A percentile compares a stretch with the other conserved stretches of the same genome.
Evolutionary conservation across 177 flowering plant genomes (phyloP).

Genomic region (Vitis hybrid): DNA sequence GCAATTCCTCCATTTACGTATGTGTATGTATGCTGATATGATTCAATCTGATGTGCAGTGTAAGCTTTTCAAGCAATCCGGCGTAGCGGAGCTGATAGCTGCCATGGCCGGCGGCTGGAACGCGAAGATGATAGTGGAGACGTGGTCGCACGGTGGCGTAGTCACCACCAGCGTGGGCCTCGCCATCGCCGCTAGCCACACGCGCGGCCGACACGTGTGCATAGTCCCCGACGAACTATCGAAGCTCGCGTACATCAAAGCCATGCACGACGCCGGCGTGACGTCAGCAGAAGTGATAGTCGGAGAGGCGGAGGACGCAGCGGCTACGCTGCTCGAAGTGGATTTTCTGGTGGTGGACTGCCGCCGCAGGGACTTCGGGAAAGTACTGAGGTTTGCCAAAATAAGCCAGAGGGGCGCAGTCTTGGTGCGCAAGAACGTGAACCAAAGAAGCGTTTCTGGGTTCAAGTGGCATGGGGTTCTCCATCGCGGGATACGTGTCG

Average conservation of each 20-base stretch:
- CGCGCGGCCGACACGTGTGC: conserved; percentile 73
- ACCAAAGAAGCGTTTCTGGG: conserved; percentile 18
- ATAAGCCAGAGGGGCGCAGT: conserved; percentile 71
- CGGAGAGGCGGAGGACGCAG: conserved; percentile 66
- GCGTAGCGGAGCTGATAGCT: conserved; percentile 77
- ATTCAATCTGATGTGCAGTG: conserved; percentile 38
- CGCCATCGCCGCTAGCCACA: conserved; percentile 61
- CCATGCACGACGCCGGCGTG: conserved; percentile 29
- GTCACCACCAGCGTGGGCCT: conserved; percentile 69
- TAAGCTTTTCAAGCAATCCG: conserved; percentile 46
- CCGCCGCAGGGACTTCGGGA: conserved; percentile 40
- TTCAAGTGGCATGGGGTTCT: conserved; percentile 55
- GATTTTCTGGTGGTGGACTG: conserved; percentile 85
- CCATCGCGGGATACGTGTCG: conserved; percentile 34
- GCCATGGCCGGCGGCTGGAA: conserved; percentile 98
- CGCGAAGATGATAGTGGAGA: conserved; percentile 69
- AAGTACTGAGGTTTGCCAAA: conserved; percentile 45
- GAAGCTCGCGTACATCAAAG: conserved; percentile 42
- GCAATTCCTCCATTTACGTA: not conserved
- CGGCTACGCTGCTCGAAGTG: conserved; percentile 45
- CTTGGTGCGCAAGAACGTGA: conserved; percentile 67
- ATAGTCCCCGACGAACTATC: conserved; percentile 70
- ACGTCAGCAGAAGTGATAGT: conserved; percentile 50
- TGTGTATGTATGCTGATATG: not conserved
- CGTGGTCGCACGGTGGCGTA: conserved; percentile 62